A percentile compares a stretch with the other conserved stretches of the same genome.
These are phyloP conservation scores for Teratosphaeria gauchensis DNA, from an alignment of 2,329 filamentous ascomycete species.

Conservation along the genomic window DNA sequence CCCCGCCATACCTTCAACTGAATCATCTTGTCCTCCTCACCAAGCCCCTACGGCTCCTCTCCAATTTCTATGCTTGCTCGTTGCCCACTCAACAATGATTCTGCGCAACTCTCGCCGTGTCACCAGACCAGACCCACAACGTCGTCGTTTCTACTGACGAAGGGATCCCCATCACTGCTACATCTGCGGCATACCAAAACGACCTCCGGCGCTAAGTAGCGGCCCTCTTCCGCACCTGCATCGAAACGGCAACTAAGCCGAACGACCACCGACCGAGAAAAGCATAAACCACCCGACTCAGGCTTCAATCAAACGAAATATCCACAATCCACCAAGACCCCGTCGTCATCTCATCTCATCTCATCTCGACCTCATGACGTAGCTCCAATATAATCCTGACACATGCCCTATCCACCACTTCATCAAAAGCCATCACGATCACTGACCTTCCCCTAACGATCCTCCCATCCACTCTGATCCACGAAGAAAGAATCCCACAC, in stretches of 20 bases:
- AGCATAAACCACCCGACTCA: not conserved
- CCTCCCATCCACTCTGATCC: not conserved
- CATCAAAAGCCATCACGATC: not conserved
- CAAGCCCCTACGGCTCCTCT: not conserved
- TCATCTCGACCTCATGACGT: too few relatives aligned
- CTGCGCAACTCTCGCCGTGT: not conserved
- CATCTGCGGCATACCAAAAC: not conserved
- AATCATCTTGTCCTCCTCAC: constrained; percentile 2
- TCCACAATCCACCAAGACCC: not conserved
- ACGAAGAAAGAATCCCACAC: too few relatives aligned
- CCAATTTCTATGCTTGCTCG: not conserved
- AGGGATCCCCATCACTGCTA: not conserved
- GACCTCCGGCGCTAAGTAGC: not conserved
- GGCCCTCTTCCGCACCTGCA: not conserved
- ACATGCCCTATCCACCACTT: too few relatives aligned
- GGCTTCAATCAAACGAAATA: not conserved
- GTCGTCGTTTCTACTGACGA: not conserved
- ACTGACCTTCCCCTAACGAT: not conserved
- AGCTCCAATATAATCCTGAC: too few relatives aligned
- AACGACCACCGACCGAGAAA: not conserved
- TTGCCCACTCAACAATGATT: not conserved
- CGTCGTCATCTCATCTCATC: too few relatives aligned
- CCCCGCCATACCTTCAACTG: constrained; percentile 2
- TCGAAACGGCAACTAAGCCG: not conserved
- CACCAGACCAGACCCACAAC: not conserved